Base-by-base conservation (phyloP, 148 eudicot species). In the Beta vulgaris region DNA sequence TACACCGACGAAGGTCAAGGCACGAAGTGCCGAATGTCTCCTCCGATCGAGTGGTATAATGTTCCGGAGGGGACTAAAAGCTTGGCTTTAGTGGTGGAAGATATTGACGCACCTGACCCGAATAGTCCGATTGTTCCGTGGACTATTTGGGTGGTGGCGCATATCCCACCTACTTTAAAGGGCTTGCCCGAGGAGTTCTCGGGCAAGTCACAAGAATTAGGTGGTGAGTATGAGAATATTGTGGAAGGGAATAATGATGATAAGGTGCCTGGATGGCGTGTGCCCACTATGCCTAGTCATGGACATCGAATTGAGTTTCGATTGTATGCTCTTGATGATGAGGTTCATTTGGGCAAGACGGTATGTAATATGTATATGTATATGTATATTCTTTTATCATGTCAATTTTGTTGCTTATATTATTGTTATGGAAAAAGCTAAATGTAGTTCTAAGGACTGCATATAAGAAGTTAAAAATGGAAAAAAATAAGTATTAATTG, bases 161-260 rank as follows among this genome's bases (percentile, higher is more conserved):
- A 89, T 69, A 87, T 93, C 21, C 91, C 93, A 0, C 84, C 93
- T 8, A 81, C 88, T 7, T 26, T 88, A 55, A 91, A 88, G 77
- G 89, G 90, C 3, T 71, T 93, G 68, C 91, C 92, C 26, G 91
- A 93, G 84, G 97, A 89, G 0, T 93, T 87, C 31, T 89, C 93
- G 11, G 84, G 91, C 29, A 88, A 88, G 78, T 83, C 79, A 46
- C 87, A 84, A 29, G 86, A 84, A 25, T 26, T 77, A 58, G 88
- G 84, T 0, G 87, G 83, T 4, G 89, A 90, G 1, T 88, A 83
- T 61, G 85, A 28, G 4, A 66, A 71, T 66, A 83, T 91, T 28
- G 75, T 78, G 35, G 98, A 91, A 66, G 94, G 94, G 42, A 66
- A 64, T 63, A 91, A 91, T 54, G 94, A 91, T 67, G 77, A 74